phyloP scores from a whole-genome alignment of 208 protist species.

The Acanthamoeba healyi region DNA sequence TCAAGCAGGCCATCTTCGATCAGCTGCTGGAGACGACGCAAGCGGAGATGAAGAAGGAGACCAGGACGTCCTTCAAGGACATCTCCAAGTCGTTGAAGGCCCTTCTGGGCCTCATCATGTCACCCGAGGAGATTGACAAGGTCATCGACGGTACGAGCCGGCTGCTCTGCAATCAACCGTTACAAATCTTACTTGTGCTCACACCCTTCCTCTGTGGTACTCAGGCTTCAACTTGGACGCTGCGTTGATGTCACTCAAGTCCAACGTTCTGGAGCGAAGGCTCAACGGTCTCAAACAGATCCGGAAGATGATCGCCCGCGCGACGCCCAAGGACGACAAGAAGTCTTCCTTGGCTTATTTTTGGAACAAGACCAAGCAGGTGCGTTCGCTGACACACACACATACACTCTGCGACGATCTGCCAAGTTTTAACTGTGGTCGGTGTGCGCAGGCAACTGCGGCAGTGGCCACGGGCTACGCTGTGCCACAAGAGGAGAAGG shows the following conservation, averaged over 20 bases:
- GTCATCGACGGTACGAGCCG: slow-evolving; percentile 15
- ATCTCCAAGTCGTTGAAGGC: slow-evolving; percentile 61
- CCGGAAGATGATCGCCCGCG: slow-evolving; percentile 67
- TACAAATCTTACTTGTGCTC: neutral
- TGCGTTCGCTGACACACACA: neutral
- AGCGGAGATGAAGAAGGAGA: slow-evolving; percentile 65
- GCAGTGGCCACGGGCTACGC: slow-evolving; percentile 12
- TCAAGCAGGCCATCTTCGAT: slow-evolving; percentile 52
- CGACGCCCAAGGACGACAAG: slow-evolving; percentile 75
- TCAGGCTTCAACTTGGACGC: slow-evolving; percentile 70
- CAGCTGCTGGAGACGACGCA: slow-evolving; percentile 55
- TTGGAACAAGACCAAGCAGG: slow-evolving; percentile 76
- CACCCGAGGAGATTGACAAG: slow-evolving; percentile 72
- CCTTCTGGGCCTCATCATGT: slow-evolving; percentile 60
- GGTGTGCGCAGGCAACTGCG: slow-evolving; percentile 5
- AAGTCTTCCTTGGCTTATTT: slow-evolving; percentile 64
- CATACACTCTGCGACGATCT: too few relatives aligned
- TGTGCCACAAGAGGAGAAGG: neutral
- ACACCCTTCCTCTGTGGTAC: neutral
- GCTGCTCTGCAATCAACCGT: neutral
- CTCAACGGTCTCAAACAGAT: slow-evolving; percentile 73
- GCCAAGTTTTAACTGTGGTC: neutral
- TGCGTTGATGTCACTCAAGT: slow-evolving; percentile 70
- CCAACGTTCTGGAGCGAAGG: slow-evolving; percentile 49
- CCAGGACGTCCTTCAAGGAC: slow-evolving; percentile 70